Base-by-base conservation (phyloP, 2,329 filamentous ascomycete genomes). In the Fusarium ambrosium region DNA sequence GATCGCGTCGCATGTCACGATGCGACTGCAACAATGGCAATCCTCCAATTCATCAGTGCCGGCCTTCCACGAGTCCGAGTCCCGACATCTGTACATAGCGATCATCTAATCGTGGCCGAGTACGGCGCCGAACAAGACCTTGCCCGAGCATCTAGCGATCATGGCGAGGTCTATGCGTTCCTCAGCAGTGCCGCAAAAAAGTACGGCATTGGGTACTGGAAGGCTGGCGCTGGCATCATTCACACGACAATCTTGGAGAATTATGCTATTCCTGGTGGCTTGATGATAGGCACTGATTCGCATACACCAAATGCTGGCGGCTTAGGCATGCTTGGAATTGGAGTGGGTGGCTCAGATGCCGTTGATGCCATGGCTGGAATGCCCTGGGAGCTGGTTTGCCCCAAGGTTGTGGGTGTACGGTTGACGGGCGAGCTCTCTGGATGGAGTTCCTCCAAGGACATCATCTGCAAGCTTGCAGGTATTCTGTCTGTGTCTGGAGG, bases 341-440 rank as follows among this genome's bases (percentile, higher is more conserved):
- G 82, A 0, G 81, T 89, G 86, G 76, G 87, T 82, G 11, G 87
- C 82, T 27, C 80, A 82, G 29, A 87, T 87, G 74, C 85, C 83
- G 75, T 89, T 82, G 88, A 87, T 81, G 16, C 78, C 84, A 76
- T 79, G 74, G 71, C 70, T 78, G 59, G 71, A 69, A 13, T 84
- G 77, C 80, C 81, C 4, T 83, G 81, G 81, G 82, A 84, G 37
- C 69, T 83, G 5, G 74, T 76, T 16, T 80, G 76, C 59, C 81
- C 80, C 3, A 79, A 83, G 56, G 74, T 82, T 4, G 65, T 81
- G 16, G 81, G 82, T 7, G 81, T 83, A 4, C 73, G 74, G 14
- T 71, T 83, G 5, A 79, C 73, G 1, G 82, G 82, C 6, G 65
- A 73, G 39, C 73, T 83, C 1, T 68, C 68, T 18, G 79, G 80